phyloP scores from a whole-genome alignment of 2,329 filamentous ascomycete genomes.

The Metarhizium rileyi region DNA sequence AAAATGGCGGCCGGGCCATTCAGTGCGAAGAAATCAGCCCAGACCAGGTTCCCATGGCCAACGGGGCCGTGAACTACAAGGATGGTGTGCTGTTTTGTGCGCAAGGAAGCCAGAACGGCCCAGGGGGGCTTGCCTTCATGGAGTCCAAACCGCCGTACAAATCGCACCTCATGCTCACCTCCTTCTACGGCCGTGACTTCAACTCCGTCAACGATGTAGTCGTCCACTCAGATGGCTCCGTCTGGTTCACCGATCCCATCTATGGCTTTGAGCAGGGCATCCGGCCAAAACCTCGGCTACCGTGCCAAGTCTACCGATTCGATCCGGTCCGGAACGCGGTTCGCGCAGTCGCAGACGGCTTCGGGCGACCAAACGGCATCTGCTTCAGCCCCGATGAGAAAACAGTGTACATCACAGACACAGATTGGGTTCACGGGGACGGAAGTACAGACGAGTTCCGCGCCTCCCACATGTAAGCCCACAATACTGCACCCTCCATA shows the following conservation, averaged over 20 bases:
- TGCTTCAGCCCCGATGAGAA: conserved; percentile 35
- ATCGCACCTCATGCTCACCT: conserved; percentile 21
- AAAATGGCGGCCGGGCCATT: conserved; percentile 5
- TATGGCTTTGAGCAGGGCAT: conserved; percentile 40
- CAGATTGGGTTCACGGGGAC: conserved; percentile 23
- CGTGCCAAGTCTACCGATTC: conserved; percentile 39
- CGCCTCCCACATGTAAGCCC: conserved; percentile 18
- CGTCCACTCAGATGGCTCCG: conserved; percentile 28
- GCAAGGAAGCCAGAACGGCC: conserved; percentile 21
- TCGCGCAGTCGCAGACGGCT: conserved; percentile 36
- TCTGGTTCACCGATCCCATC: conserved; percentile 42
- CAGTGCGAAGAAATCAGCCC: conserved; percentile 24
- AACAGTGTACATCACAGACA: conserved; percentile 36
- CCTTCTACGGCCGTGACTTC: conserved; percentile 34
- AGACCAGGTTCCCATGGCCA: conserved; percentile 31
- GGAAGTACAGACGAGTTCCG: conserved; percentile 19
- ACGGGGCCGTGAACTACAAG: conserved; percentile 38
- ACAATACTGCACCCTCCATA: background rate
- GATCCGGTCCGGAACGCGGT: conserved; percentile 28
- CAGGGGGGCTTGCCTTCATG: conserved; percentile 24
- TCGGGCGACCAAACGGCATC: conserved; percentile 36
- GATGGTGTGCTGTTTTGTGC: conserved; percentile 30
- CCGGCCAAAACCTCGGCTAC: conserved; percentile 31
- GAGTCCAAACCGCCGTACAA: conserved; percentile 20
- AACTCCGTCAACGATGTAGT: conserved; percentile 41